A percentile compares a stretch with the other conserved stretches of the same genome.
These are phyloP conservation scores for Pseudevernia furfuracea DNA, from an alignment of 495 filamentous ascomycete species.

Conservation along the genomic window DNA sequence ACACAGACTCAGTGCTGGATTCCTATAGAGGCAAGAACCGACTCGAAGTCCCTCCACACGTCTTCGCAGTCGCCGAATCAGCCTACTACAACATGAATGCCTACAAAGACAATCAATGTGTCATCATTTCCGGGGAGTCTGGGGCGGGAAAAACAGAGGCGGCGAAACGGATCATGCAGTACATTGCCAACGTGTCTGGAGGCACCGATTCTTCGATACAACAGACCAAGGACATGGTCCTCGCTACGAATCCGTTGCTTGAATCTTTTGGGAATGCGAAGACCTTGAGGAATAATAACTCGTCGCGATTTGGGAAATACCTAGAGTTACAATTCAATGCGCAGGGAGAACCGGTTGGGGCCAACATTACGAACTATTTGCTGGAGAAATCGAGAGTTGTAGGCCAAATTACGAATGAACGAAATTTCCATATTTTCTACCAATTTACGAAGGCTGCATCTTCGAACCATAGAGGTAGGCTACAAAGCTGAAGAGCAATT, in stretches of 20 bases:
- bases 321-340: slow-evolving; percentile 94
- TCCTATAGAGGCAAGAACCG: slow-evolving; percentile 95
- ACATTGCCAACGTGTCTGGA: slow-evolving; percentile 94
- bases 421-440: slow-evolving; percentile 99
- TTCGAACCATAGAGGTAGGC: slow-evolving; percentile 63
- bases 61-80: slow-evolving; percentile 95
- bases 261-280: slow-evolving; percentile 99
- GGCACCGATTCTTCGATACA: slow-evolving; percentile 87
- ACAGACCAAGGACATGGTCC: slow-evolving; percentile 96
- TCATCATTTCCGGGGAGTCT: slow-evolving; percentile 98
- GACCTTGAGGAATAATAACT: slow-evolving; percentile 97
- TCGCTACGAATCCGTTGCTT: slow-evolving; percentile 93
- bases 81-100: slow-evolving; percentile 99
- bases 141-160: slow-evolving; percentile 99
- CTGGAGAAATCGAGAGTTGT: slow-evolving; percentile 94
- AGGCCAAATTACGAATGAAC: slow-evolving; percentile 88
- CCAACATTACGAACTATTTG: slow-evolving; percentile 96
- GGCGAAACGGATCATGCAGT: slow-evolving; percentile 98
- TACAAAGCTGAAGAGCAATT: neutral
- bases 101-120: slow-evolving; percentile 98
- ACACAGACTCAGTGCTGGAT: slow-evolving; percentile 85
- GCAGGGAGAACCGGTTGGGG: slow-evolving; percentile 88
- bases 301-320: slow-evolving; percentile 96
- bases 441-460: slow-evolving; percentile 95
- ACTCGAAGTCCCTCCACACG: slow-evolving; percentile 90